Evolutionary conservation across 345 rosid genomes (phyloP).

Genomic region (Moringa oleifera): DNA sequence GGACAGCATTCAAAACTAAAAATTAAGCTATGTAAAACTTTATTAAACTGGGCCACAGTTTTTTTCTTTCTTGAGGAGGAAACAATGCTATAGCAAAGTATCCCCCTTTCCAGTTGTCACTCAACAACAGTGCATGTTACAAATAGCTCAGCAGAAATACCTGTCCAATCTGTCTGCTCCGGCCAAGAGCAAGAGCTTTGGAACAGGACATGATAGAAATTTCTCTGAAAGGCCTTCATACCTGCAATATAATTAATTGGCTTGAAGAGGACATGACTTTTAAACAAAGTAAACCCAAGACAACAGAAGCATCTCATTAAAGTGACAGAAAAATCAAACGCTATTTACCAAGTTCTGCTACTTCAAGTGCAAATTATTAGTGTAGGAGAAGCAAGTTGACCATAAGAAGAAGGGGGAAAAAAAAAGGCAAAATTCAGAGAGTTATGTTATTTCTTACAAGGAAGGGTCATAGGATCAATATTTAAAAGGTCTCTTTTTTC

Average conservation of each 20-base stretch:
- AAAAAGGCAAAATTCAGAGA: neutral
- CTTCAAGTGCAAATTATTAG: neutral
- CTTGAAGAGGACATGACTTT: neutral
- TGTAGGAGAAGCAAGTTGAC: neutral
- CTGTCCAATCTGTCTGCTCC: constrained; percentile 91
- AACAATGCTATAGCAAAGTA: neutral
- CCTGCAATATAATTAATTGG: constrained; percentile 43
- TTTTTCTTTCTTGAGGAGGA: neutral
- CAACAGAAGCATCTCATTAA: neutral
- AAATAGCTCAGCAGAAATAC: constrained; percentile 26
- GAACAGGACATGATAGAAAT: constrained; percentile 76
- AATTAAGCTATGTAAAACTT: neutral
- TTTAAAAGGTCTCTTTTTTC: too few relatives aligned
- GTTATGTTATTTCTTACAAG: neutral
- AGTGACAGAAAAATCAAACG: neutral
- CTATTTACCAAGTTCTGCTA: neutral
- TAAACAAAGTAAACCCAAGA: neutral
- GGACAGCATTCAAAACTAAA: neutral
- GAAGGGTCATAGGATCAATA: neutral
- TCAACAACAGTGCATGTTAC: neutral
- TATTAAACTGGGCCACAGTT: neutral
- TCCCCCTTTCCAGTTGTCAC: neutral
- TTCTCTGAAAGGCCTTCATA: constrained; percentile 93
- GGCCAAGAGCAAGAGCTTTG: constrained; percentile 81
- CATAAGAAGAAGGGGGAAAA: neutral